A percentile compares a stretch with the other conserved stretches of the same genome.
Conservation (phyloP, 805 yeast genomes). For the Saturnispora galanensis region DNA sequence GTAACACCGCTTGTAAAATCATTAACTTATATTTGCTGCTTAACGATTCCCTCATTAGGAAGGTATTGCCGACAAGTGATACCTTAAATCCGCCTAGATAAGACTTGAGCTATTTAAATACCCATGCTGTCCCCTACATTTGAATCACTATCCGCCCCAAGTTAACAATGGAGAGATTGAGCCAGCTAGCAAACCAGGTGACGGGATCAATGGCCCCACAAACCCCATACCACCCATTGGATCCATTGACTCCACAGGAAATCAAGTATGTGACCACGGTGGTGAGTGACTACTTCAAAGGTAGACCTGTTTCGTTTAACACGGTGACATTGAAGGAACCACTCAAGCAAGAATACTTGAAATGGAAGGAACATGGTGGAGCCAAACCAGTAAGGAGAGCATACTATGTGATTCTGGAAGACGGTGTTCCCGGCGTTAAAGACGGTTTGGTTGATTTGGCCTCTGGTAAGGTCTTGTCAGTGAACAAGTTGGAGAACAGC, state of each 20-base stretch:
- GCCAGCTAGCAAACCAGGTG: conserved; percentile 53
- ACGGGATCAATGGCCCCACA: conserved; percentile 46
- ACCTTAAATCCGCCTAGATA: too few relatives aligned
- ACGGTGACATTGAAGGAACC: conserved; percentile 68
- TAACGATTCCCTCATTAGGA: too few relatives aligned
- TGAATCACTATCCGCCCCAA: too few relatives aligned
- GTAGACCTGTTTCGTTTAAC: conserved; percentile 45
- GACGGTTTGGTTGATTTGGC: conserved; percentile 62
- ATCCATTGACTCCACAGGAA: conserved; percentile 59
- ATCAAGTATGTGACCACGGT: conserved; percentile 47
- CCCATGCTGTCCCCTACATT: too few relatives aligned
- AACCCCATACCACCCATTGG: conserved; percentile 55
- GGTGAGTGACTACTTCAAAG: conserved; percentile 39
- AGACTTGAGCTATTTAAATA: too few relatives aligned
- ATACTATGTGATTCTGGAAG: conserved; percentile 51
- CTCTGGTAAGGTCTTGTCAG: conserved; percentile 35
- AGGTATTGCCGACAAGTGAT: too few relatives aligned
- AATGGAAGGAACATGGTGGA: conserved; percentile 54
- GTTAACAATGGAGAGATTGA: conserved; percentile 48
- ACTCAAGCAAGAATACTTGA: conserved; percentile 48
- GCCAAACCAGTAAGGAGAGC: conserved; percentile 62
- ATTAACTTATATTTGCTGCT: too few relatives aligned
- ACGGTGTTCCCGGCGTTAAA: conserved; percentile 50
- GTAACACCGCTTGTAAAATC: too few relatives aligned
- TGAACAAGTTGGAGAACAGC: conserved; percentile 44